phyloP scores from a whole-genome alignment of 2,329 filamentous ascomycete species.

The Clarireedia hainanense region DNA sequence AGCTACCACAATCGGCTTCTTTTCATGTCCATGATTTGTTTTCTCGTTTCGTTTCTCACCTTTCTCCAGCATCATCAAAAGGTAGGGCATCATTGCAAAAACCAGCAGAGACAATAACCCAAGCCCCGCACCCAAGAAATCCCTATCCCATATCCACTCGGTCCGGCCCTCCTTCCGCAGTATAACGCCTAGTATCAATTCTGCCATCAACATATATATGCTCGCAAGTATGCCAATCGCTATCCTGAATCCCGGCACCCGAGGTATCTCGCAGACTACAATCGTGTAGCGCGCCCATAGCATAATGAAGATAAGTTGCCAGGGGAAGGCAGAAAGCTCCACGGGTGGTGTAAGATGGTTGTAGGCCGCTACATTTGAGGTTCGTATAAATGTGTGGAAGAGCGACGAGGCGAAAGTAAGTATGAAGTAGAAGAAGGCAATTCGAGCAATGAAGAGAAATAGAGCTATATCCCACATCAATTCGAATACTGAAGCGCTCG shows the following conservation, averaged over 20 bases:
- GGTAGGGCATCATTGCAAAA: conserved; percentile 23
- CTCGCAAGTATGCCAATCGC: conserved; percentile 26
- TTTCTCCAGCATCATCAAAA: conserved; percentile 27
- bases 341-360: conserved; percentile 16
- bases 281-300: conserved; percentile 24
- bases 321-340: conserved; percentile 13
- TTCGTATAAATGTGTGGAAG: conserved; percentile 13
- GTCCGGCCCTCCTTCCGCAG: conserved; percentile 19
- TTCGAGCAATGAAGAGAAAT: conserved; percentile 30
- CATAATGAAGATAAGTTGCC: conserved; percentile 15
- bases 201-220: conserved; percentile 20
- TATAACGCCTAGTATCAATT: conserved; percentile 14
- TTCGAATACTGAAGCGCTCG: conserved; percentile 31
- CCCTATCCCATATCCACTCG: conserved; percentile 17
- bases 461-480: conserved; percentile 34
- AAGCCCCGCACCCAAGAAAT: conserved; percentile 8
- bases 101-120: conserved; percentile 11
- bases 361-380: conserved; percentile 12
- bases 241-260: conserved; percentile 24
- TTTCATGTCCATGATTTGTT: conserved; percentile 22
- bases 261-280: conserved; percentile 26
- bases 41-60: conserved; percentile 21
- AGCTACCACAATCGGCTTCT: conserved; percentile 13
- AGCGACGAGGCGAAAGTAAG: conserved; percentile 23
- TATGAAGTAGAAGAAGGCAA: conserved; percentile 28